These are phyloP conservation scores for Prunella vulgaris DNA, from an alignment of 257 asterid species.

Conservation along the genomic window DNA sequence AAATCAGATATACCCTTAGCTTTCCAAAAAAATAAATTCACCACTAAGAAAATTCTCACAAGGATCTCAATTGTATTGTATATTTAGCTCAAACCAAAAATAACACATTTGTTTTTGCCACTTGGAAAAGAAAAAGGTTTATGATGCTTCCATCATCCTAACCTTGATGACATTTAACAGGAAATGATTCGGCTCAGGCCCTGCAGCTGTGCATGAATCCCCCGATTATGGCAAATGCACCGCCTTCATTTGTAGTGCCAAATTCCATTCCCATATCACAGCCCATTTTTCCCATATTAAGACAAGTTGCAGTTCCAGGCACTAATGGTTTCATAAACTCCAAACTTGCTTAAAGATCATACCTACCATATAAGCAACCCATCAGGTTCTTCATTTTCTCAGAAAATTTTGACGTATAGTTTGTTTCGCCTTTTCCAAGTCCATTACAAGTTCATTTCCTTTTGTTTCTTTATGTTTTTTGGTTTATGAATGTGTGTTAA, in stretches of 20 bases:
- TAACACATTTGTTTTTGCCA: no score
- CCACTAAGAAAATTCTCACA: no score
- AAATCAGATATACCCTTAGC: no score
- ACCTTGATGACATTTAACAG: no score
- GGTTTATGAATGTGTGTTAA: background rate
- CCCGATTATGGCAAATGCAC: slow-evolving; percentile 40
- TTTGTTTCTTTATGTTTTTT: background rate
- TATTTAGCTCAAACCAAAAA: no score
- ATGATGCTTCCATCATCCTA: no score
- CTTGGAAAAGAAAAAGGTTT: no score
- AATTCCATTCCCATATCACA: slow-evolving; percentile 49
- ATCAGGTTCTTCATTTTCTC: slow-evolving; percentile 21
- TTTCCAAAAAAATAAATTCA: no score
- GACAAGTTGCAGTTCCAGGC: slow-evolving; percentile 47
- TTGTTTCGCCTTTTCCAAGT: slow-evolving; percentile 10
- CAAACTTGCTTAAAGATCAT: slow-evolving; percentile 40
- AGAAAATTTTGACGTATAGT: slow-evolving; percentile 24
- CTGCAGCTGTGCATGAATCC: slow-evolving; percentile 57
- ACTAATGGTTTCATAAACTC: slow-evolving; percentile 38
- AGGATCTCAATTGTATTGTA: no score
- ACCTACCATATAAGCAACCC: background rate
- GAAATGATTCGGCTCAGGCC: slow-evolving; percentile 51
- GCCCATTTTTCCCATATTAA: slow-evolving; percentile 44
- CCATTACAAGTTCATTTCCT: slow-evolving; percentile 17
- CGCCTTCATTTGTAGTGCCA: slow-evolving; percentile 48